Base-by-base conservation (phyloP, 495 filamentous ascomycete genomes). In the Trichoderma orchidacearum region DNA sequence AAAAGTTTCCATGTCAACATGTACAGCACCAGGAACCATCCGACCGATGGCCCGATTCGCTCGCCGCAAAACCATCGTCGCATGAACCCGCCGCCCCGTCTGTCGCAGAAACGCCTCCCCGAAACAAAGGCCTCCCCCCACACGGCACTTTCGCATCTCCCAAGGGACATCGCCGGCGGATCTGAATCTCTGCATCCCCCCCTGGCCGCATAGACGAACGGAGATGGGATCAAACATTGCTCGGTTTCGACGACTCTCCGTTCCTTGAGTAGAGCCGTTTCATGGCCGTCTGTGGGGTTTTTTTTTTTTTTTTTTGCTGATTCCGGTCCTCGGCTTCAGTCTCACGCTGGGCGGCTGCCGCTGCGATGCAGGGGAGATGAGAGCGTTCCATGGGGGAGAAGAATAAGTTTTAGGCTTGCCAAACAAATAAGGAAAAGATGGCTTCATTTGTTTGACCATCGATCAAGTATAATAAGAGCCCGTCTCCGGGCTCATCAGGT, bases 101-200 rank as follows among this genome's bases (percentile, higher is more conserved):
- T 27, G 41, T 48, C 41, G 41, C 41, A 48, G 41, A 48, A 48
- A n/a, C n/a, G n/a, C n/a, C n/a, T n/a, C n/a, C n/a, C n/a, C n/a
- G n/a, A n/a, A n/a, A 48, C 0, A 36, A 13, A 27, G 21, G 41
- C 41, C 41, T 48, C 21, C 41, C 41, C n/a, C n/a, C n/a, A n/a
- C n/a, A n/a, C n/a, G n/a, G n/a, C n/a, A n/a, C n/a, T n/a, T n/a
- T n/a, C n/a, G n/a, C n/a, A n/a, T n/a, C n/a, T n/a, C n/a, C n/a
- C n/a, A n/a, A n/a, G n/a, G n/a, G n/a, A n/a, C n/a, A n/a, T n/a
- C n/a, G n/a, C n/a, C n/a, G n/a, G n/a, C n/a, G n/a, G n/a, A n/a
- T n/a, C n/a, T n/a, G 12, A 35, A 35, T 36, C 34, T 36, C 34
- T 6, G 5, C n/a, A n/a, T n/a, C n/a, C 12, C 34, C 34, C 34